Base-by-base conservation (phyloP, 1,284 basidiomycete species). In the Ceraceosorus guamensis region DNA sequence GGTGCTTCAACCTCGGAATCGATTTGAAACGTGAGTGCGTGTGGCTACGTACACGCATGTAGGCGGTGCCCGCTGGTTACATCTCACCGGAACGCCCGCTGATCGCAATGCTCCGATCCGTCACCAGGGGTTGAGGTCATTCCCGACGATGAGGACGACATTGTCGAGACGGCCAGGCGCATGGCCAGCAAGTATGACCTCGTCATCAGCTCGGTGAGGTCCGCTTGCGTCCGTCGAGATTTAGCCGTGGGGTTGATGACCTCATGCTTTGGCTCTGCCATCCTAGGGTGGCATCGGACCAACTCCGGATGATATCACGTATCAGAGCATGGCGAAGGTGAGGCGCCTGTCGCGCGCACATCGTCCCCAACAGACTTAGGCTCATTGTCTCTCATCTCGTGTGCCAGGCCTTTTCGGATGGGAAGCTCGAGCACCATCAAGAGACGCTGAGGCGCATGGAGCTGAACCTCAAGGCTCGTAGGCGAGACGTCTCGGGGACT, bases 61-160 rank as follows among this genome's bases (percentile, higher is more conserved):
- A 24, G 24, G 24, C 24, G 24, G 3, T 24, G 3, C 24, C 24
- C 24, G 3, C 24, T 24, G 24, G 24, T 24, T 24, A 24, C 24
- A 3, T 24, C 2, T 3, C 39, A 11, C 3, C 39, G 2, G 39
- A 11, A 2, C 11, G 11, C 3, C 11, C 39, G 10, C 39, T 41
- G 10, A 11, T 41, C 39, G 11, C 10, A 41, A 41, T 11, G 39
- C 39, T 41, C 2, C 16, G 11, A 6, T 32, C 45, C 24, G 2
- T 13, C 48, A 5, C 32, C 7, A 46, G 46, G 52, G n/a, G 85
- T 95, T 70, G 90, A 96, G 70, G 90, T 96, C 51, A 87, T 97
- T 52, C 81, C 92, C 0, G 92, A 96, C 71, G 86, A 91, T 53
- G 87, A 91, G 71, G 83, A 84, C 8, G 87, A 91, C 73, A 96